Evolutionary conservation across 1,139 yeast genomes (phyloP).

Genomic region (Candida sp.): DNA sequence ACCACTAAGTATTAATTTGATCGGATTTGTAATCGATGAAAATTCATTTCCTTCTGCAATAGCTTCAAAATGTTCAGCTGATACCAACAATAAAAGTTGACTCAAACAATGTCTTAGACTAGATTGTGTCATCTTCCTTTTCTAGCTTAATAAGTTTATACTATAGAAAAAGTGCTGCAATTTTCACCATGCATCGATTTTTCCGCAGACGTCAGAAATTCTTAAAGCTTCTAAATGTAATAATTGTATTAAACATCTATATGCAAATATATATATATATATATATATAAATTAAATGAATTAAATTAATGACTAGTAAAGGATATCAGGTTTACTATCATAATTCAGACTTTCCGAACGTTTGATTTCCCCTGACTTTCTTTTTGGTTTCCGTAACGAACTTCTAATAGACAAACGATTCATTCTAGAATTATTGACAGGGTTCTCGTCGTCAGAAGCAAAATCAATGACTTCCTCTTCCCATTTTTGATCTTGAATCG

Average conservation of each 20-base stretch:
- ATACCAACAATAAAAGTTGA: constrained; percentile 10
- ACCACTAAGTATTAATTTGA: constrained; percentile 18
- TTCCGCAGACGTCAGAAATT: not conserved
- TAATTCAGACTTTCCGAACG: constrained; percentile 19
- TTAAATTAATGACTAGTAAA: not conserved
- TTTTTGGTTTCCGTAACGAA: constrained; percentile 33
- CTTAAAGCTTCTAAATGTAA: not conserved
- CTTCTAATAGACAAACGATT: constrained; percentile 40
- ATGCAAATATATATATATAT: not conserved
- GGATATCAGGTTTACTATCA: not conserved
- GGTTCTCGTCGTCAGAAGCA: constrained; percentile 48
- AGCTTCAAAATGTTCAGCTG: constrained; percentile 7
- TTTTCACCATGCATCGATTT: not conserved
- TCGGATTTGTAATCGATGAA: constrained; percentile 7
- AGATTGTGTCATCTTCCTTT: not conserved
- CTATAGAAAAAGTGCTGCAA: not conserved
- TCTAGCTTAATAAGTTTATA: not conserved
- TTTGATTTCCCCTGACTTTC: constrained; percentile 31
- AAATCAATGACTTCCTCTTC: constrained; percentile 47
- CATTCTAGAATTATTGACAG: constrained; percentile 36
- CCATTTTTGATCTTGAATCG: constrained; percentile 30
- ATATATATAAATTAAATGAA: not conserved
- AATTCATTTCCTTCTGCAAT: constrained; percentile 2
- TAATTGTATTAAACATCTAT: not conserved
- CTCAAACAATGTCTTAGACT: constrained; percentile 6